Base-by-base conservation (phyloP, 108 stramenopile genomes). In the Fragilaria crotonensis region DNA sequence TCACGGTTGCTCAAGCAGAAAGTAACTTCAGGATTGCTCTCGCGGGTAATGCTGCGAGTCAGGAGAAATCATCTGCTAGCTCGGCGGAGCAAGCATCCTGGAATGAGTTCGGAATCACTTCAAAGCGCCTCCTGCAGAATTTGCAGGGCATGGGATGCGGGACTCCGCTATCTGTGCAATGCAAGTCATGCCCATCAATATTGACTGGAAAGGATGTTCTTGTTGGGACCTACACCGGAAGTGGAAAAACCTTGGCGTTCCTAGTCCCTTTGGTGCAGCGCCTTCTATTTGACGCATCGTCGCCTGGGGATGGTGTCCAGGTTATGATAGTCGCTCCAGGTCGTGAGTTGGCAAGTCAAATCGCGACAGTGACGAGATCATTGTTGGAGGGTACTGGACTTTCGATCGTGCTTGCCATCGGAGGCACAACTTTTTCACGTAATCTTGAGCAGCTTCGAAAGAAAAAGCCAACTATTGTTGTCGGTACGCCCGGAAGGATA, bases 401-500 rank as follows among this genome's bases (percentile, higher is more conserved):
- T 52, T 72, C 54, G 5, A 79, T 69, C n/a, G 60, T 74, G 46
- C 45, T 94, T 56, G 73, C 83, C 17, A 90, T 94, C 64, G 92
- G 92, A 21, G 92, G 92, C 5, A 90, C 88, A 5, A 70, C 81
- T 19, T 90, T 82, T 71, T 32, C 62, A 5, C 60, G 85, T 36
- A 86, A 77, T 68, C 66, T 84, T 21, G 87, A 89, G 33, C 79
- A 78, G 47, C 59, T 94, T 17, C 75, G 92, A 30, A 86, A 84
- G 52, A 63, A 59, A 30, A 88, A 83, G 57, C 92, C 92, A 2
- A 71, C 75, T 44, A 72, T 94, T 50, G 46, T 94, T 19, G 85
- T 94, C 31, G 92, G 92, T 7, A 90, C 92, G 22, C 92, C 92
- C 5, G 92, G 92, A 19, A 60, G 92, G 45, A 70, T 94, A 36